Evolutionary conservation across 2,329 filamentous ascomycete species (phyloP), one percentile per base, ranked within the genome.

Genomic region (Westerdykella sp.): DNA sequence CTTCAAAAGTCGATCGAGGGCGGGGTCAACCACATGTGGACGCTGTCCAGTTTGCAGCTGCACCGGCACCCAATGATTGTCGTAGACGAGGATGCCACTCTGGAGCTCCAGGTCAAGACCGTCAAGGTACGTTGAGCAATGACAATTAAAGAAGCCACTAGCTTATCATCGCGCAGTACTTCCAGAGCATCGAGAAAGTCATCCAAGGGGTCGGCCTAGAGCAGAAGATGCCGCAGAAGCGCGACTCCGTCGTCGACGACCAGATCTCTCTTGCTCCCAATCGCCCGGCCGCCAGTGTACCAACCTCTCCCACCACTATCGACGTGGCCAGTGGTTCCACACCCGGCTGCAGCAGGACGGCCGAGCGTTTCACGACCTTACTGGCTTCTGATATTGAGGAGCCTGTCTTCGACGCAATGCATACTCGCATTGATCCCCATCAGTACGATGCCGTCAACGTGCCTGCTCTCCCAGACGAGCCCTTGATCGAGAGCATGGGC

Each of bases 1-100:
- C 70, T 94, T 49, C 84, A 90, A 65, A 84, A 81, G 56, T 89
- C 85, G 54, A 79, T 94, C 50, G 87, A 94, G 66, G 83, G 84
- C 44, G 84, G 84, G 23, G 79, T 94, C 48, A 91, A 89, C 65
- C 87, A 93, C 69, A 91, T 91, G 85, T 94, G 87, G 87, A 91
- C 87, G 1, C 75, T 93, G 6, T 91, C 86, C 7, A 81, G 80
- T 42, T 73, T 94, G 34, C 87, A 94, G 64, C 71, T 91, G 49
- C 87, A 93, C 65, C 83, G 81, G 3, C 84, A 90, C 57, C 83
- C 87, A 41, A 81, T 93, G 74, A 81, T 93, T 52, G 85, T 91
- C 9, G 85, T 85, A 37, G 87, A 94, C 57, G 85, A 91, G 56
- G 86, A 91, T 60, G 70, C 72, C 54, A 71, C 73, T 30, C 42